Base-by-base conservation (phyloP, 192 early-diverging fungal genomes). In the Backusella macrospora region DNA sequence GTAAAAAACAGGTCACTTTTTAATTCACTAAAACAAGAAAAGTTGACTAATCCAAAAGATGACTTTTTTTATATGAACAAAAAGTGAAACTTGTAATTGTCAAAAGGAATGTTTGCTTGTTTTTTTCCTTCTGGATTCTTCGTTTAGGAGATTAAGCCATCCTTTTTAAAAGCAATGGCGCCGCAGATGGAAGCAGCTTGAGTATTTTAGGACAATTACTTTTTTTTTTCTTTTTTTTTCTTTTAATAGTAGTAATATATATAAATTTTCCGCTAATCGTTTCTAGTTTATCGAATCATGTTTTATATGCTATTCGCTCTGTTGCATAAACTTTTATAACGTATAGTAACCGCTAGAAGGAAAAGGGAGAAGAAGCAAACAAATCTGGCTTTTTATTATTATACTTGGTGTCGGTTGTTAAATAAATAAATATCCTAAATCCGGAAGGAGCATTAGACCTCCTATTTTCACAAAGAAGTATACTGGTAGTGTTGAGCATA, bases 1-100 rank as follows among this genome's bases (percentile, higher is more conserved):
- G 49, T 18, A 52, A 52, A 52, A 52, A 52, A 52, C 49, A 52
- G 49, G 49, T 52, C 49, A 52, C 49, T 52, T n/a, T 52, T 34
- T 34, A 34, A 34, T 34, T 34, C 29, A 34, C 29, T 34, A 34
- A 34, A 34, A 34, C 49, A 52, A 16, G 2, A 52, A 48, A 52
- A 52, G 49, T 52, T 52, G 49, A 52, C 49, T 52, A 52, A 52
- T 52, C 49, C 18, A 52, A 52, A 48, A 12, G 7, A 52, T 18
- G 49, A 52, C 49, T 52, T 52, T 52, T 18, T 52, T 8, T 52
- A 21, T 23, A 10, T 52, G 49, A 52, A 9, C 9, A 52, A 10
- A 52, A 52, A 52, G 7, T 52, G 49, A 52, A 52, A 52, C 49
- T 52, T 52, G 49, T 52, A 0, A 0, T 21, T 52, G 9, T 18